A percentile compares a stretch with the other conserved stretches of the same genome.
These are phyloP conservation scores for Rhodotorula sp. DNA, from an alignment of 1,284 basidiomycete species.

Conservation along the genomic window DNA sequence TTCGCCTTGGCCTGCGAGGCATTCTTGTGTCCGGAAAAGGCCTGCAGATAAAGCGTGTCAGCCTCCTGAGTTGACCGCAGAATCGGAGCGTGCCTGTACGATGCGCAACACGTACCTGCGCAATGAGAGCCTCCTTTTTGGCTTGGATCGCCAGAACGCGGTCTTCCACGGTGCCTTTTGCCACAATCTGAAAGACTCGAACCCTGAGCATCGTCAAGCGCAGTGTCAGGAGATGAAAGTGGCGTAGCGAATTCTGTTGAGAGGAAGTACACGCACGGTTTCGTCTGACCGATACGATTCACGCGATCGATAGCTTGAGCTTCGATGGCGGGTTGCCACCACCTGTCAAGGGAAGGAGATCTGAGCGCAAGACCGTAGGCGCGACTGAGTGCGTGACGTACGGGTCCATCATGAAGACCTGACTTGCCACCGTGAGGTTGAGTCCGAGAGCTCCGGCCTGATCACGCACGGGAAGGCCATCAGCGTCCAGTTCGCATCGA, in stretches of 20 bases:
- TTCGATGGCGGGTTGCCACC: slow-evolving; percentile 43
- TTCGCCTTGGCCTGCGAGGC: slow-evolving; percentile 17
- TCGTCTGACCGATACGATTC: slow-evolving; percentile 47
- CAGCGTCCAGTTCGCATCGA: background rate
- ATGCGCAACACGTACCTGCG: slow-evolving; percentile 22
- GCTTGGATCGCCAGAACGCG: slow-evolving; percentile 45
- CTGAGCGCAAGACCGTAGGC: background rate
- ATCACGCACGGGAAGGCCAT: background rate
- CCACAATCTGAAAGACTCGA: slow-evolving; percentile 45
- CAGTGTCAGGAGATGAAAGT: no score
- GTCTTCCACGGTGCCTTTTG: slow-evolving; percentile 46
- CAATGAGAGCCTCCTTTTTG: slow-evolving; percentile 44
- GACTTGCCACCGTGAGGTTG: slow-evolving; percentile 38
- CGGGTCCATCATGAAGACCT: slow-evolving; percentile 42
- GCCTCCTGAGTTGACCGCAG: no score
- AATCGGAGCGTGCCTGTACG: background rate
- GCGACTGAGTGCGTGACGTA: background rate
- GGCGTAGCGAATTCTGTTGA: background rate
- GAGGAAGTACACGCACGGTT: slow-evolving; percentile 13
- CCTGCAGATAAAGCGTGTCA: slow-evolving; percentile 7
- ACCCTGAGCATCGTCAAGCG: slow-evolving; percentile 19
- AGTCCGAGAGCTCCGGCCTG: slow-evolving; percentile 39
- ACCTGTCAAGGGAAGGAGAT: slow-evolving; percentile 1
- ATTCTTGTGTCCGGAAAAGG: slow-evolving; percentile 39
- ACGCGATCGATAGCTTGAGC: slow-evolving; percentile 46